Evolutionary conservation across 2,329 filamentous ascomycete species (phyloP).

Genomic region (Alternaria arborescens): DNA sequence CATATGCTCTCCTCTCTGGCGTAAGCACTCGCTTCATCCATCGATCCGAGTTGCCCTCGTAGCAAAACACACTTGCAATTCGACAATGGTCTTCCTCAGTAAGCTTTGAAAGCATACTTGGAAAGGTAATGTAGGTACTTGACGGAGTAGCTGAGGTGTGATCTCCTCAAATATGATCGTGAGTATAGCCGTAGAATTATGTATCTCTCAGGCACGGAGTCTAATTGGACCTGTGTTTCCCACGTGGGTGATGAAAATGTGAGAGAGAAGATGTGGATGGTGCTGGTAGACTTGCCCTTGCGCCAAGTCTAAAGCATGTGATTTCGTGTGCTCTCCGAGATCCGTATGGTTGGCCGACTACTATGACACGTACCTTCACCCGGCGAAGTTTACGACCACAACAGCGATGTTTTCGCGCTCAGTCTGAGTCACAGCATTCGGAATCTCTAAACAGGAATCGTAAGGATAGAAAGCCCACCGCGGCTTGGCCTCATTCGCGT

Average conservation of each 20-base stretch:
- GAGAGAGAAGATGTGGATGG: background rate
- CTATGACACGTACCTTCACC: conserved; percentile 12
- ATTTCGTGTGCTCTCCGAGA: conserved; percentile 9
- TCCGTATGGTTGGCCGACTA: conserved; percentile 14
- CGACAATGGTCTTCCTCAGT: background rate
- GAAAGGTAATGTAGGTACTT: background rate
- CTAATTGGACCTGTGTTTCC: background rate
- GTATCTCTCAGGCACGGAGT: background rate
- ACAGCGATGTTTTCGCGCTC: background rate
- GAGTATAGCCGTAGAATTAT: background rate
- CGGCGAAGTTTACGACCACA: background rate
- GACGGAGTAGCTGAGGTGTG: background rate
- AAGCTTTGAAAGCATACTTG: background rate
- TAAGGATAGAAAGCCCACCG: background rate
- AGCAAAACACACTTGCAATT: background rate
- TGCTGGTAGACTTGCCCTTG: background rate
- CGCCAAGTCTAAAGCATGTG: conserved; percentile 6
- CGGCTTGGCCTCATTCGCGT: background rate
- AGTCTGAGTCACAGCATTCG: background rate
- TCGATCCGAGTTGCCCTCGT: background rate
- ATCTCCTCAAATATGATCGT: background rate
- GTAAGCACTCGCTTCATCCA: background rate
- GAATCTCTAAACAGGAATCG: background rate
- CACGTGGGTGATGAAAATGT: background rate
- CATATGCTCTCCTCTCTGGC: background rate